These are phyloP conservation scores for Ciborinia camelliae DNA, from an alignment of 2,329 filamentous ascomycete genomes.

Conservation along the genomic window DNA sequence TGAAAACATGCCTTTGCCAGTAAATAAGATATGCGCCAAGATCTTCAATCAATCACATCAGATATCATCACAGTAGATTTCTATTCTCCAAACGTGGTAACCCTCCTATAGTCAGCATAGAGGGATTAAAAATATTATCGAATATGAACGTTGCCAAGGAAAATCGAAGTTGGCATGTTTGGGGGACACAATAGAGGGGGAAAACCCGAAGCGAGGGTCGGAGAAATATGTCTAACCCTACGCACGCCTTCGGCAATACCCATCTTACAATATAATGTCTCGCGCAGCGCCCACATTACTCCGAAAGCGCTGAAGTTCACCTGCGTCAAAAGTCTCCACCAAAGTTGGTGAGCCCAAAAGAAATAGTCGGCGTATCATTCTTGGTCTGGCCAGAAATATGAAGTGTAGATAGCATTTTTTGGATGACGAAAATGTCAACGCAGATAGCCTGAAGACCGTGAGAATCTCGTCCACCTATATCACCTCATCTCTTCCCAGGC, in stretches of 20 bases:
- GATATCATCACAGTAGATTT: too few relatives aligned
- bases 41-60: too few relatives aligned
- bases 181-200: neutral
- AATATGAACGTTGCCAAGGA: too few relatives aligned
- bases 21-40: too few relatives aligned
- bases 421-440: neutral
- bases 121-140: too few relatives aligned
- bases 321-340: too few relatives aligned
- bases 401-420: neutral
- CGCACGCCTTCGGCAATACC: neutral
- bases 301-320: too few relatives aligned
- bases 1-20: too few relatives aligned
- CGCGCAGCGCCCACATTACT: neutral
- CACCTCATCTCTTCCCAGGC: neutral
- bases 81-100: too few relatives aligned
- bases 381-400: neutral
- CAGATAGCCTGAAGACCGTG: neutral
- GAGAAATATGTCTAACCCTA: neutral
- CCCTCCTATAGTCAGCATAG: neutral
- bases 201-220: neutral
- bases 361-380: neutral
- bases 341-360: too few relatives aligned
- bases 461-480: neutral
- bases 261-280: neutral
- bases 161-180: neutral